Percentiles rank a stretch among this genome's conserved stretches.
Evolutionary conservation across 768 basidiomycete genomes (phyloP).

Genomic region (Pseudohyphozyma bogoriensis): DNA sequence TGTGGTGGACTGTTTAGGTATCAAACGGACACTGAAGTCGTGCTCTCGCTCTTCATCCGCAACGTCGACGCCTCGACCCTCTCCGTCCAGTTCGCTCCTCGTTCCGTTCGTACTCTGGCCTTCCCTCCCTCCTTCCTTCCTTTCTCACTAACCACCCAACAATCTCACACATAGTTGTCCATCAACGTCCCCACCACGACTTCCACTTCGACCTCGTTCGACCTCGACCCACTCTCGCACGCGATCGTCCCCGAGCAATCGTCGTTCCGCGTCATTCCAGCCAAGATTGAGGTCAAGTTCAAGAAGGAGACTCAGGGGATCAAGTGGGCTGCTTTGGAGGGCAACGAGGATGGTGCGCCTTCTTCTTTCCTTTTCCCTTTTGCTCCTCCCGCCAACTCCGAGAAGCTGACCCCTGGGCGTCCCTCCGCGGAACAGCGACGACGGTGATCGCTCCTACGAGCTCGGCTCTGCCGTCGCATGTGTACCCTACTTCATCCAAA

Average conservation of each 20-base stretch:
- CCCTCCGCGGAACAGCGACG: too few relatives aligned
- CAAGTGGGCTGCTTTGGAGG: conserved; percentile 64
- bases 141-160: background rate
- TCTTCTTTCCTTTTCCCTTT: background rate
- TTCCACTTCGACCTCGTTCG: conserved; percentile 29
- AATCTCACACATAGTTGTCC: conserved; percentile 21
- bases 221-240: conserved; percentile 67
- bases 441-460: background rate
- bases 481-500: conserved; percentile 37
- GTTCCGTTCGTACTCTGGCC: conserved; percentile 23
- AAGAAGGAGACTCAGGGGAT: conserved; percentile 53
- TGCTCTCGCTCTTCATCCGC: conserved; percentile 32
- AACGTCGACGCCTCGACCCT: conserved; percentile 30
- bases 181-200: conserved; percentile 28
- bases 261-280: conserved; percentile 61
- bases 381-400: background rate
- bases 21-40: conserved; percentile 29
- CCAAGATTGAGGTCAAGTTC: conserved; percentile 79
- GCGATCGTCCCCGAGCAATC: conserved; percentile 59
- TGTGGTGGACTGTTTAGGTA: too few relatives aligned
- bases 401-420: too few relatives aligned
- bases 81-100: conserved; percentile 19
- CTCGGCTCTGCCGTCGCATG: conserved; percentile 31
- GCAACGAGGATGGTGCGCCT: conserved; percentile 44
- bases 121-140: too few relatives aligned